phyloP scores from a whole-genome alignment of 179 eudicot species.

The Beta lomatogona region DNA sequence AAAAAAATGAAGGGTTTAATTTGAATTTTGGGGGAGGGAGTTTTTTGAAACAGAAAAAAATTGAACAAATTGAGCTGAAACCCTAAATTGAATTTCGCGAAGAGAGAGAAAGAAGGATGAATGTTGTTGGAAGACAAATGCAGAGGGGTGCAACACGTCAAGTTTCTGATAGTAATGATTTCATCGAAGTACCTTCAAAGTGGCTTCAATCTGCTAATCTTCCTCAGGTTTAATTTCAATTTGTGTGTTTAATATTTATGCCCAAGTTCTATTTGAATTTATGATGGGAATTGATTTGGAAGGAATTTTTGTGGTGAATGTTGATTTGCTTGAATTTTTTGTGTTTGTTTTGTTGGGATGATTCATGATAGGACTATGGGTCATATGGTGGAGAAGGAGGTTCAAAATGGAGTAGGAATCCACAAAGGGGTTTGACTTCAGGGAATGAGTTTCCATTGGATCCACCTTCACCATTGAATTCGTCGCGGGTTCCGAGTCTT shows the following conservation, averaged over 20 bases:
- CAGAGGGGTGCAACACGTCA: constrained; percentile 63
- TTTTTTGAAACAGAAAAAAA: not conserved
- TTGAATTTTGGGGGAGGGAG: not conserved
- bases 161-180: constrained; percentile 45
- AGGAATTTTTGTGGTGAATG: not conserved
- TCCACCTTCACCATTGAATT: constrained; percentile 62
- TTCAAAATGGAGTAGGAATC: constrained; percentile 58
- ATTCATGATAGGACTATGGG: constrained; percentile 36
- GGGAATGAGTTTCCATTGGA: constrained; percentile 56
- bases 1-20: not conserved
- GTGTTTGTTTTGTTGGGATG: not conserved
- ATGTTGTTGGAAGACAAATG: constrained; percentile 64
- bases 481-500: constrained; percentile 40
- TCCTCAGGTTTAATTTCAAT: constrained; percentile 46
- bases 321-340: not conserved
- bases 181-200: constrained; percentile 60
- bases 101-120: constrained; percentile 39
- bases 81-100: constrained; percentile 31
- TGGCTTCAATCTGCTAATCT: constrained; percentile 78
- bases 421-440: constrained; percentile 44
- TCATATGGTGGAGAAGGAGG: constrained; percentile 43
- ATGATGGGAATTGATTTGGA: not conserved
- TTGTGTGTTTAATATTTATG: not conserved
- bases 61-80: constrained; percentile 15
- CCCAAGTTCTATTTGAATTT: not conserved